Base-by-base conservation (phyloP, 2,329 filamentous ascomycete species). In the Calcarisporium arbuscula region DNA sequence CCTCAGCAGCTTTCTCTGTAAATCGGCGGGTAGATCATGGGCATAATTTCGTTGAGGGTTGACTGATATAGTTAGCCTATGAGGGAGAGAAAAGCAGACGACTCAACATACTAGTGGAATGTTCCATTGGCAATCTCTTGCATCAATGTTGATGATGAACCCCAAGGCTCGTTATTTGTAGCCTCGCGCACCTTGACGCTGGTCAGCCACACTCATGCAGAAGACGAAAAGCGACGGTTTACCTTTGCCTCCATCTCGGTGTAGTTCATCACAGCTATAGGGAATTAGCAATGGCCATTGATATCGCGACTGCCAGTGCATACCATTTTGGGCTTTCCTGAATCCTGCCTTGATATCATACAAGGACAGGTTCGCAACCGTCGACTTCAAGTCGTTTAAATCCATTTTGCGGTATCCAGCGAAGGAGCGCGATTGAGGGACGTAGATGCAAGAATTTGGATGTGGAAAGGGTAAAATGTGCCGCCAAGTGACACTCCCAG, bases 1-100 rank as follows among this genome's bases (percentile, higher is more conserved):
- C 92, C 59, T 98, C 92, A 36, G 92, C 90, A 7, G 88, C 76
- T 70, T 98, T 98, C 60, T 98, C 92, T 41, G 92, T 98, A 62
- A 98, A 98, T 46, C 92, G 85, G 55, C 94, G 92, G n/a, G 70
- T 98, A 98, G 56, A 98, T 95, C 87, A 98, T 92, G 47, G 92
- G 92, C 92, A 98, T 98, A 58, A 98, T 96, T 63, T 98, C 92
- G 62, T 96, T 96, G 38, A 98, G 79, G 34, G 89, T 78, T 78
- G 95, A 60, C 90, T 95, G 56, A 38, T 27, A 14, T 26, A 12
- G 50, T 53, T 35, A 53, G 39, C 30, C 28, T 19, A 35, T 35
- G 31, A 22, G n/a, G 17, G 26, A 35, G 30, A 15, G 9, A 41
- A 26, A 19, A 8, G n/a, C n/a, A 16, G 35, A 3, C 27, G 12